Percentiles rank a stretch among this genome's conserved stretches.
phyloP scores from a whole-genome alignment of 2,329 filamentous ascomycete species.

The Falciphora oryzae region DNA sequence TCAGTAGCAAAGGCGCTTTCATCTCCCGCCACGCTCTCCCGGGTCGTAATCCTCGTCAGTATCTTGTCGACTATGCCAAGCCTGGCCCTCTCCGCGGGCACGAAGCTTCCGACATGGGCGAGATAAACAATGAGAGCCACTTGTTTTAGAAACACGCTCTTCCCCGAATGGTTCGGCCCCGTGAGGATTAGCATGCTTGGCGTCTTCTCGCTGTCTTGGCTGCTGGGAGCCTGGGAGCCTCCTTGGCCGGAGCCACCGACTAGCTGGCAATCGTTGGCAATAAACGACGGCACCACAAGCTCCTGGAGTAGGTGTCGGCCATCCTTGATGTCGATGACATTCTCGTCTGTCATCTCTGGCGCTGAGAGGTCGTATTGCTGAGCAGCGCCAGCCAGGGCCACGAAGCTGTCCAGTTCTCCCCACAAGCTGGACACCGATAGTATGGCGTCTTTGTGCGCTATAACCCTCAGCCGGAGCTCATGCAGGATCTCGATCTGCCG shows the following conservation, averaged over 20 bases:
- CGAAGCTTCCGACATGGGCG: constrained; percentile 87
- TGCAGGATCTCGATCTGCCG: constrained; percentile 82
- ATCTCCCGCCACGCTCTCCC: constrained; percentile 53
- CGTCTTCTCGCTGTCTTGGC: constrained; percentile 15
- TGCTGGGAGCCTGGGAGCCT: constrained; percentile 11
- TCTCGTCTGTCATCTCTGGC: constrained; percentile 64
- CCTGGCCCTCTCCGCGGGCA: constrained; percentile 69
- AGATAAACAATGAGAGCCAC: constrained; percentile 86
- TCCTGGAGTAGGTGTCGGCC: constrained; percentile 88
- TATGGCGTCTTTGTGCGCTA: constrained; percentile 63
- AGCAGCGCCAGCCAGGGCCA: constrained; percentile 76
- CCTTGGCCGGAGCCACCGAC: constrained; percentile 46
- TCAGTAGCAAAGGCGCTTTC: constrained; percentile 70
- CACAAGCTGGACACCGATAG: constrained; percentile 68
- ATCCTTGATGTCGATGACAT: constrained; percentile 66
- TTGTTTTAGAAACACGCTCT: constrained; percentile 94
- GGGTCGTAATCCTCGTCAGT: constrained; percentile 74
- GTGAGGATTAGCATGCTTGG: constrained; percentile 77
- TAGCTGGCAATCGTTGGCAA: constrained; percentile 75
- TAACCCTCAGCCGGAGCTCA: constrained; percentile 62
- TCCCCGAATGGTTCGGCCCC: constrained; percentile 93
- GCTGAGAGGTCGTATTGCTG: constrained; percentile 63
- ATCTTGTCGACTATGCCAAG: constrained; percentile 93
- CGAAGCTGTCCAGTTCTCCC: constrained; percentile 79
- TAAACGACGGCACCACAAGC: constrained; percentile 69